Evolutionary conservation across 495 filamentous ascomycete species (phyloP).

Genomic region (Penicillium parvum): DNA sequence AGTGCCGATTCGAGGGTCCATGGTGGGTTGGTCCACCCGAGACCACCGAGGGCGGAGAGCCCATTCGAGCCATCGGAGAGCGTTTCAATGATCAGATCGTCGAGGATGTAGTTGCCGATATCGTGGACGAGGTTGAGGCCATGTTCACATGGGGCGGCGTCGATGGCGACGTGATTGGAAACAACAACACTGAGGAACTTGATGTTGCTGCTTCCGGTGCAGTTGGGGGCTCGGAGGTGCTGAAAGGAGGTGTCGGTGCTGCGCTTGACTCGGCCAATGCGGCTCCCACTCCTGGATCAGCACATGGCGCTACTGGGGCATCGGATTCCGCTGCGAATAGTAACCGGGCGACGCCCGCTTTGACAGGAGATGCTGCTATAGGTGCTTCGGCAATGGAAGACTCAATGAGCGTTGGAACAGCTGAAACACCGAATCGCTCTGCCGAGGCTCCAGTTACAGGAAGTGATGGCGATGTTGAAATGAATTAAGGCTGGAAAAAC

Average conservation of each 20-base stretch:
- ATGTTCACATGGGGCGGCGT: slow-evolving; percentile 47
- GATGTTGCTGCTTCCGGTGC: slow-evolving; percentile 27
- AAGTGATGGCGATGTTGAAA: slow-evolving; percentile 38
- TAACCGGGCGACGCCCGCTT: slow-evolving; percentile 18
- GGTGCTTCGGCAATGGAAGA: slow-evolving; percentile 23
- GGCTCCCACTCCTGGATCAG: no score
- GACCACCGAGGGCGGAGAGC: slow-evolving; percentile 27
- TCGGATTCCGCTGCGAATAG: slow-evolving; percentile 26
- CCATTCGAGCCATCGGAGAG: slow-evolving; percentile 61
- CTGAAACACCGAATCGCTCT: slow-evolving; percentile 22
- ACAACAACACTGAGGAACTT: slow-evolving; percentile 20
- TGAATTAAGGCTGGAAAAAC: slow-evolving; percentile 24
- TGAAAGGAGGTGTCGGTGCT: slow-evolving; percentile 34
- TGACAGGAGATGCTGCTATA: slow-evolving; percentile 5
- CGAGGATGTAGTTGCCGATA: slow-evolving; percentile 87
- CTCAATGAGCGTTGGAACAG: slow-evolving; percentile 24
- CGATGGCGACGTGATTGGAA: slow-evolving; percentile 35
- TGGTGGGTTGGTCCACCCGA: slow-evolving; percentile 81
- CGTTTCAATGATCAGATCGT: slow-evolving; percentile 92
- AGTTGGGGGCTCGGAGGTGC: slow-evolving; percentile 35
- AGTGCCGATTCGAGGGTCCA: slow-evolving; percentile 84
- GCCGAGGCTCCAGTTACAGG: slow-evolving; percentile 17
- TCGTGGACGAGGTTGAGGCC: slow-evolving; percentile 82
- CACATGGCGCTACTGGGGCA: slow-evolving; percentile 10
- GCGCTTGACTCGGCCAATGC: slow-evolving; percentile 31